Evolutionary conservation across 371 early-diverging fungal genomes (phyloP), one percentile per base, ranked within the genome.

Genomic region (Mucor piriformis): DNA sequence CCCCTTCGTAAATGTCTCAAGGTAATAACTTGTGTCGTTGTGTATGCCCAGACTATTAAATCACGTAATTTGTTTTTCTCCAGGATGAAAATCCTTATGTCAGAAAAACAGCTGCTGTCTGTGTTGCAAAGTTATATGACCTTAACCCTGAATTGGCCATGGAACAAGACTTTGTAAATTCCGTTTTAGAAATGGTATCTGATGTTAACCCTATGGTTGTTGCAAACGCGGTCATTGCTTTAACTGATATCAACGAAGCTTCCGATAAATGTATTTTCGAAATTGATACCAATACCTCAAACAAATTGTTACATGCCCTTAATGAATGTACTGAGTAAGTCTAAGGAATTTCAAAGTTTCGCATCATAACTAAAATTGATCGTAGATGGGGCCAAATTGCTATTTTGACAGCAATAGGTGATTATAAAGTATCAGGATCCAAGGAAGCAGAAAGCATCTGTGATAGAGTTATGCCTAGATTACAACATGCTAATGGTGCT

Each of bases 131-230:
- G 50, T 64, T 95, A n/a, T 94, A 90, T 72, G 92, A 91, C 63
- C 79, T 91, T 63, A 86, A 85, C 64, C 90, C 91, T 40, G 75
- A 76, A 25, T 74, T 89, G 21, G 88, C 89, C 12, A 75, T 89
- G 54, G 92, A 90, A 54, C 90, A 92, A 58, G 92, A 93, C 43
- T 92, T 98, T 65, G 84, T 98, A 16, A 81, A 87, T 29, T 85
- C 82, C 61, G 77, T 99, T 12, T 89, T 93, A 67, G 95, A 95
- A 40, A 77, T 97, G 76, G 74, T 99, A 21, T 85, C 91, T 0
- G 98, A 99, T 73, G 68, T 90, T 21, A 97, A 97, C 64, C 97
- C 99, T 3, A 92, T 94, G 81, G 94, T 95, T 4, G 95, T 97
- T 46, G 95, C 99, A 12, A 97, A 97, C 66, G 95, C 96, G 6